Percentiles rank a stretch among this genome's conserved stretches.
These are phyloP conservation scores for Crucibulum laeve DNA, from an alignment of 768 basidiomycete species.

Conservation along the genomic window DNA sequence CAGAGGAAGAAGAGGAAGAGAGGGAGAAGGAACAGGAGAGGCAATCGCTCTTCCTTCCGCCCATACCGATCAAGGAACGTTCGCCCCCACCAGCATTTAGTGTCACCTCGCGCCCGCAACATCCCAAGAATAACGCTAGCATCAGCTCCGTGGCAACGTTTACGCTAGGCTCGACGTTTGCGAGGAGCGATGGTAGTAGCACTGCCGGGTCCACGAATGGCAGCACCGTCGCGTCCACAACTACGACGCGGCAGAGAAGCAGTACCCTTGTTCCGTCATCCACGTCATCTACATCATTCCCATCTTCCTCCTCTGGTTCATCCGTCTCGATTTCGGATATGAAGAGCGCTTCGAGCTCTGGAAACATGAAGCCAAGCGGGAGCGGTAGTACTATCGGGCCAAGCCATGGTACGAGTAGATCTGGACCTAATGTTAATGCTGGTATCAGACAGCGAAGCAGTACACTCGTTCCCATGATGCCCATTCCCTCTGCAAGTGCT, in stretches of 20 bases:
- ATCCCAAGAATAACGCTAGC: conserved; percentile 20
- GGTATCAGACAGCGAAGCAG: conserved; percentile 31
- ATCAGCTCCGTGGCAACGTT: conserved; percentile 3
- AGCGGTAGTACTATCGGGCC: not conserved
- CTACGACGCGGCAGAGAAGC: conserved; percentile 29
- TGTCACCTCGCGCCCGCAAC: conserved; percentile 55
- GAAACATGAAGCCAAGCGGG: not conserved
- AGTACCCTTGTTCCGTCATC: conserved; percentile 32
- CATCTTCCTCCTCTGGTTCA: conserved; percentile 4
- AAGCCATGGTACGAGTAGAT: not conserved
- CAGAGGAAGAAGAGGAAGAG: conserved; percentile 3
- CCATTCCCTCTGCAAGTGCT: conserved; percentile 11
- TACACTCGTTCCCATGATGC: conserved; percentile 31
- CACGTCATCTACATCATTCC: conserved; percentile 16
- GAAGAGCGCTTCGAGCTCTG: conserved; percentile 3
- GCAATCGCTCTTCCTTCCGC: conserved; percentile 34
- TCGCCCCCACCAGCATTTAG: conserved; percentile 55
- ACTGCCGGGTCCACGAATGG: conserved; percentile 1
- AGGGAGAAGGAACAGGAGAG: conserved; percentile 10
- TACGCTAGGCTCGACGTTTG: conserved; percentile 1
- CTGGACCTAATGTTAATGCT: not conserved
- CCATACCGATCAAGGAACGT: conserved; percentile 56
- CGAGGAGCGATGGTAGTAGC: not conserved
- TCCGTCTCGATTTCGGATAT: not conserved
- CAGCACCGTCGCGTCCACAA: conserved; percentile 4